Base-by-base conservation (phyloP, 768 basidiomycete species). In the Tricholoma terreum region DNA sequence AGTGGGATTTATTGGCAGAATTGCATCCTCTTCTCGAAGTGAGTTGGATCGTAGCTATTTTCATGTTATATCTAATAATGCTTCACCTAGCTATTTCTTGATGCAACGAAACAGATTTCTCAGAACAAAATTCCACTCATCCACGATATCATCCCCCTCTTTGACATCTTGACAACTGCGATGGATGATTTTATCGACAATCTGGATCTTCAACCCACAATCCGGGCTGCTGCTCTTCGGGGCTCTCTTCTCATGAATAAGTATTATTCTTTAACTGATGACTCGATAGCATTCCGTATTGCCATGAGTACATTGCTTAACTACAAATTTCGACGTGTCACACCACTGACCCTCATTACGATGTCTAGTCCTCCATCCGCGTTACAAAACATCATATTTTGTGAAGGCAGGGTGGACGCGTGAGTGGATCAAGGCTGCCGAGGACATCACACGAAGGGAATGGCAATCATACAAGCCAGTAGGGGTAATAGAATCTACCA, bases 111-210 rank as follows among this genome's bases (percentile, higher is more conserved):
- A 15, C 14, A 55, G 12, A 53, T 65, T 30, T 65, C 63, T 30
- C 17, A 30, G 24, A 45, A 35, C 19, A 21, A 49, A 49, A 43
- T 57, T 1, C 31, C 65, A 1, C 62, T 69, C 14, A 34, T 69
- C 4, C 65, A 67, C 33, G 49, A 65, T 22, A 61, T 69, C n/a
- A 66, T 69, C 27, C 64, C 62, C 3, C 27, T 62, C 54, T 60
- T 67, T 30, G 62, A 69, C 38, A 34, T 59, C 14, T 30, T 67
- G 6, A 67, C 63, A 2, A 36, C 31, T 1, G 14, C 38, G 3
- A 38, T 69, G 24, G 62, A 65, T 22, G 33, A 48, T 10, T 46
- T 54, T 34, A 40, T 54, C 3, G 50, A 56, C 5, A 45, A 69
- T 54, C 9, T 11, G 4, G 14, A 30, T 2, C 43, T 52, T n/a